phyloP scores from a whole-genome alignment of 129 eudicot species.

The Arctium minus region DNA sequence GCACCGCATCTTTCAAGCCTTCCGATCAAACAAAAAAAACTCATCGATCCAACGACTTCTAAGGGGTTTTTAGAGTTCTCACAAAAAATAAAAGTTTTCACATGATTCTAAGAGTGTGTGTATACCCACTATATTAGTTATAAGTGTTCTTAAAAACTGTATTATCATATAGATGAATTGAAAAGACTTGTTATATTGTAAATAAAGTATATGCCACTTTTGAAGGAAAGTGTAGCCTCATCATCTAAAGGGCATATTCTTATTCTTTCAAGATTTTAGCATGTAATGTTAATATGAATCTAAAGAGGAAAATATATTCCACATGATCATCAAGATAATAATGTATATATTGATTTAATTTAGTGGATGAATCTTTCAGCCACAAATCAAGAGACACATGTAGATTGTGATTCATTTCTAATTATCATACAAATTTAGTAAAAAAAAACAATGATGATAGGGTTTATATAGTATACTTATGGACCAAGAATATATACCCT shows the following conservation, averaged over 20 bases:
- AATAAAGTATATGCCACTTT: neutral
- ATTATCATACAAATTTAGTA: neutral
- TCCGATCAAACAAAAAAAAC: too few species aligned
- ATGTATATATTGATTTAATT: neutral
- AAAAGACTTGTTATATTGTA: neutral
- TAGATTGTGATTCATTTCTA: neutral
- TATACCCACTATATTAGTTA: too few species aligned
- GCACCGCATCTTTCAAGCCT: too few species aligned
- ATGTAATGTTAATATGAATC: neutral
- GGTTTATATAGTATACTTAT: neutral
- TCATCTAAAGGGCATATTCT: neutral
- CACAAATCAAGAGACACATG: neutral
- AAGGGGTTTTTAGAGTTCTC: too few species aligned
- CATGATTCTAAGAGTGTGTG: neutral
- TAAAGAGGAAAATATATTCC: neutral
- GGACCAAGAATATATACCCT: neutral
- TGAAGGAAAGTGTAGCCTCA: neutral
- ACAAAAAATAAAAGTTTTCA: too few species aligned
- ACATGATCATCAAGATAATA: conserved; percentile 1
- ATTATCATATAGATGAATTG: neutral
- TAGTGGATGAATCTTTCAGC: neutral
- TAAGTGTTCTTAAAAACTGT: too few species aligned
- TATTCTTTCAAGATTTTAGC: neutral
- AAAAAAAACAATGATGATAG: neutral
- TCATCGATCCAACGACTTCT: too few species aligned